Percentiles rank a stretch among this genome's conserved stretches.
phyloP scores from a whole-genome alignment of 345 rosid genomes.

The Populus davidiana region DNA sequence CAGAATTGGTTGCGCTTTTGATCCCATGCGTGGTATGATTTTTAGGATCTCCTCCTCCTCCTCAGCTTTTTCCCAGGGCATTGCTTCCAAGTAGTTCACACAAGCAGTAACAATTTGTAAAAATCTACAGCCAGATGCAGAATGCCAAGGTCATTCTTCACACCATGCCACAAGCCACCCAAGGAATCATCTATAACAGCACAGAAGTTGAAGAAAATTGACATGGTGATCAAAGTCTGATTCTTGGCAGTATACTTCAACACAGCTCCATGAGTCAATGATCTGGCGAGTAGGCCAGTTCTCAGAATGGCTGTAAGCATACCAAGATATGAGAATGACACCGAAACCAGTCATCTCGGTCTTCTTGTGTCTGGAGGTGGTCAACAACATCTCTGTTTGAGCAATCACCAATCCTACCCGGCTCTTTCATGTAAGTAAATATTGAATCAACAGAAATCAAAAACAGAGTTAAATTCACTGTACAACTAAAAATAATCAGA shows the following conservation, averaged over 20 bases:
- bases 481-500: no score
- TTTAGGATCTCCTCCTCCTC: slow-evolving; percentile 81
- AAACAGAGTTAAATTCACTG: not conserved
- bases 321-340: slow-evolving; percentile 69
- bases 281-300: slow-evolving; percentile 92
- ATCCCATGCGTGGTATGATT: slow-evolving; percentile 61
- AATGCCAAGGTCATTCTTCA: slow-evolving; percentile 75
- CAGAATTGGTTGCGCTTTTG: slow-evolving; percentile 59
- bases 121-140: slow-evolving; percentile 68
- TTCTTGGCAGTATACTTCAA: slow-evolving; percentile 77
- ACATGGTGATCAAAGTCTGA: slow-evolving; percentile 68
- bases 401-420: slow-evolving; percentile 57
- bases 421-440: slow-evolving; percentile 35
- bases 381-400: slow-evolving; percentile 85
- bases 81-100: slow-evolving; percentile 83
- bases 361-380: slow-evolving; percentile 68
- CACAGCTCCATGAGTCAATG: slow-evolving; percentile 78
- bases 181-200: slow-evolving; percentile 40
- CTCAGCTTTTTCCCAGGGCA: slow-evolving; percentile 92
- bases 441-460: slow-evolving; percentile 21
- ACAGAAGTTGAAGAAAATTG: slow-evolving; percentile 68
- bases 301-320: slow-evolving; percentile 75
- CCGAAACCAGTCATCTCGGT: slow-evolving; percentile 78
- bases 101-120: slow-evolving; percentile 57
- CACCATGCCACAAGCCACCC: slow-evolving; percentile 63